A percentile compares a stretch with the other conserved stretches of the same genome.
Conservation (phyloP, 2,329 filamentous ascomycete genomes). For the Xylariaceae sp. region DNA sequence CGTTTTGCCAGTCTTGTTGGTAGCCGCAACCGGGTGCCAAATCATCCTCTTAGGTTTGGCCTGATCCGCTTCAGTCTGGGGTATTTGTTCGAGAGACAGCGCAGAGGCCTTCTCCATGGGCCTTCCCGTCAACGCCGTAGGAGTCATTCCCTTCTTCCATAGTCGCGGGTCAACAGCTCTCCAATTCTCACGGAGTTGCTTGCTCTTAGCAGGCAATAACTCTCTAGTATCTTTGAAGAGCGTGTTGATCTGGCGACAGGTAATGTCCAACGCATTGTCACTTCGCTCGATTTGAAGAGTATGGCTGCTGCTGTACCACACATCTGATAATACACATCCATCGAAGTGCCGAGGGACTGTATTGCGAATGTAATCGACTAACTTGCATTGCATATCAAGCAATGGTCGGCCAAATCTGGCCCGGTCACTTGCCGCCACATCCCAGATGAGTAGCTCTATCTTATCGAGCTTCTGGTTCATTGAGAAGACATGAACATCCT, state of each 20-base stretch:
- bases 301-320: slow-evolving; percentile 41
- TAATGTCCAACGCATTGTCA: slow-evolving; percentile 38
- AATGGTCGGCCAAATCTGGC: slow-evolving; percentile 28
- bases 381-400: slow-evolving; percentile 40
- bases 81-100: slow-evolving; percentile 14
- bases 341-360: slow-evolving; percentile 30
- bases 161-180: slow-evolving; percentile 27
- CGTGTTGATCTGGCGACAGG: slow-evolving; percentile 35
- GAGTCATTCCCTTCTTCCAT: slow-evolving; percentile 19
- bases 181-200: slow-evolving; percentile 34
- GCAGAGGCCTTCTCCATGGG: background rate
- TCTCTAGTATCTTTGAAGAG: slow-evolving; percentile 32
- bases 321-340: slow-evolving; percentile 33
- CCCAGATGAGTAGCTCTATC: slow-evolving; percentile 53
- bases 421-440: slow-evolving; percentile 33
- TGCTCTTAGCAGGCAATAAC: slow-evolving; percentile 35
- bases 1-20: slow-evolving; percentile 17
- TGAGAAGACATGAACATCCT: slow-evolving; percentile 32
- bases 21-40: slow-evolving; percentile 43
- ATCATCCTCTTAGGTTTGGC: slow-evolving; percentile 35
- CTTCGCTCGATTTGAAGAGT: slow-evolving; percentile 28
- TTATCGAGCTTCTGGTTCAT: slow-evolving; percentile 22
- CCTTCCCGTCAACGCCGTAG: background rate
- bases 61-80: slow-evolving; percentile 23
- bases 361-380: slow-evolving; percentile 38